phyloP scores from a whole-genome alignment of 768 basidiomycete species.

The Kwoniella heveanensis region DNA sequence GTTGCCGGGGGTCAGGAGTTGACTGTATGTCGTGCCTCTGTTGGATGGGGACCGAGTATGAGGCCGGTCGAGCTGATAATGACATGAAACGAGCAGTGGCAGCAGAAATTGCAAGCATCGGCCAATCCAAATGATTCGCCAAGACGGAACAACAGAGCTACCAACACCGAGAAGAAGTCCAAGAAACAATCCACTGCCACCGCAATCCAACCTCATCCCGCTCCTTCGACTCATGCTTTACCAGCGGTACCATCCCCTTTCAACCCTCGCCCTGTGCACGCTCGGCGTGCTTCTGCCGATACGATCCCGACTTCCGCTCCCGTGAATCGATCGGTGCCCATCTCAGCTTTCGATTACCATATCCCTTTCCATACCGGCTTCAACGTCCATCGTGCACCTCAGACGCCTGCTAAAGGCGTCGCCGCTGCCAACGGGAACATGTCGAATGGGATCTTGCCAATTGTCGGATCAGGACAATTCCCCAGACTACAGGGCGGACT shows the following conservation, averaged over 20 bases:
- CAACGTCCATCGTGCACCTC: constrained; percentile 47
- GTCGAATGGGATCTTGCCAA: constrained; percentile 25
- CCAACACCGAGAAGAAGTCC: constrained; percentile 5
- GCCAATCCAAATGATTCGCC: constrained; percentile 3
- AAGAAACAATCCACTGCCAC: not conserved
- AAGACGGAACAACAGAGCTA: constrained; percentile 4
- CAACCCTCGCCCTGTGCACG: constrained; percentile 23
- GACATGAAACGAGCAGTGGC: constrained; percentile 31
- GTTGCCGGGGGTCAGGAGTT: constrained; percentile 31
- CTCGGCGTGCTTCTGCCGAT: constrained; percentile 24
- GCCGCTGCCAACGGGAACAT: constrained; percentile 21
- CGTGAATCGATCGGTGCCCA: not conserved
- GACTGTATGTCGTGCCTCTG: constrained; percentile 30
- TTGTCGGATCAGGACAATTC: constrained; percentile 36
- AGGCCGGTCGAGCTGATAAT: not conserved
- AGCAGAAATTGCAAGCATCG: constrained; percentile 33
- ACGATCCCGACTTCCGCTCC: constrained; percentile 4
- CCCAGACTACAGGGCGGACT: constrained; percentile 30
- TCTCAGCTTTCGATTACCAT: constrained; percentile 26
- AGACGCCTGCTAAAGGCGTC: constrained; percentile 37
- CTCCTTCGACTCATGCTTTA: constrained; percentile 4
- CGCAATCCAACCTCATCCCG: not conserved
- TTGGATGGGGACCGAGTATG: not conserved
- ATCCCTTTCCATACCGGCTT: constrained; percentile 39
- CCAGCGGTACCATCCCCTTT: constrained; percentile 29